Evolutionary conservation across 208 protist species (phyloP).

Genomic region (Leishmania major): DNA sequence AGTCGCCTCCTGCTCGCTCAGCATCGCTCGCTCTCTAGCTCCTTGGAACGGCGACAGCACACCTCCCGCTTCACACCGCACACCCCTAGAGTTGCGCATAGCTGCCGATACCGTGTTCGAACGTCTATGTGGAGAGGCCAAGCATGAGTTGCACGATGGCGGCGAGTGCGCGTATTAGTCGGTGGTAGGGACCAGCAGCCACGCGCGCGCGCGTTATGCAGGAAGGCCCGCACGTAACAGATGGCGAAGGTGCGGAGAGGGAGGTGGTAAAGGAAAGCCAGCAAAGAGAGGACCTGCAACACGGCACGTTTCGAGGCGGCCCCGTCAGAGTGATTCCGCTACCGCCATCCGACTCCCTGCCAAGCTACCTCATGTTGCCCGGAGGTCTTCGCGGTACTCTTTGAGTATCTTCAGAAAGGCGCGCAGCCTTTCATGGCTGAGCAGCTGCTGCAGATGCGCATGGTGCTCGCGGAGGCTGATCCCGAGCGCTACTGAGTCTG

Average conservation of each 20-base stretch:
- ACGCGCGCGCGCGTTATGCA: neutral
- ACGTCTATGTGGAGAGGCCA: neutral
- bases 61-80: neutral
- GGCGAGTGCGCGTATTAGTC: neutral
- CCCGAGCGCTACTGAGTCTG: slow-evolving; percentile 19
- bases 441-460: slow-evolving; percentile 36
- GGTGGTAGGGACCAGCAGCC: neutral
- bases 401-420: slow-evolving; percentile 28
- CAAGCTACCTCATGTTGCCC: neutral
- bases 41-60: neutral
- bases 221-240: neutral
- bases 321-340: too few species aligned
- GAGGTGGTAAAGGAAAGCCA: neutral
- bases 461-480: slow-evolving; percentile 43
- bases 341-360: neutral
- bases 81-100: neutral
- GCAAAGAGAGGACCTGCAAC: neutral
- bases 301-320: neutral
- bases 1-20: neutral
- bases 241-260: neutral
- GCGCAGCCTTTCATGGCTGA: slow-evolving; percentile 27
- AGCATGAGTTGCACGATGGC: neutral
- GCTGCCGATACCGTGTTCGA: neutral
- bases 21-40: neutral
- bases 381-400: slow-evolving; percentile 35